Evolutionary conservation across 176 grass and related monocot species (phyloP), one percentile per base, ranked within the genome.

Genomic region (Microstegium vimineum): DNA sequence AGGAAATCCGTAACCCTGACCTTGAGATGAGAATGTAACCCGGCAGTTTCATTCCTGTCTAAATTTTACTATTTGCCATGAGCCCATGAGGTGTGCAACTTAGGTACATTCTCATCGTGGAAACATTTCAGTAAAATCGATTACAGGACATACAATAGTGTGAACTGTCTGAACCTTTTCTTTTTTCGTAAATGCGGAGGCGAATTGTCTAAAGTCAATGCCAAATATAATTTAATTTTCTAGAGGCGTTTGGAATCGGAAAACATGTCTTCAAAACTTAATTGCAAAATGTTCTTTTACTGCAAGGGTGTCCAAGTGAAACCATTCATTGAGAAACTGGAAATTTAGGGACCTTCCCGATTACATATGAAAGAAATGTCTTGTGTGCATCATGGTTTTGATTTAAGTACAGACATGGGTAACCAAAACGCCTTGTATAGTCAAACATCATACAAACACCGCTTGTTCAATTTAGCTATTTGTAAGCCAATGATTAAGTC

Each of bases 1-100:
- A 90, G 82, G 85, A 93, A 93, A 76, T 90, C 74, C 15, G 28
- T 43, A 49, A 83, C 79, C 42, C 91, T 85, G 88, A 90, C 85
- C 88, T 93, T 43, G 87, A 90, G 66, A 92, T 87, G 64, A 84
- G 80, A 81, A 89, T 92, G 80, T 89, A 87, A 89, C 54, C 57
- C 37, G 8, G 67, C 17, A 41, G 12, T 46, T 86, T 41, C 37
- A 61, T 82, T 57, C 56, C 18, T 74, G 82, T 70, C 83, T 61
- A 57, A 22, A 27, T 83, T 86, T 83, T 83, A 79, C 37, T 45
- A 16, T 73, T 59, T 86, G 23, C 30, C 72, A 66, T 86, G 52
- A 23, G 66, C 23, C 37, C 72, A 66, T 82, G 52, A 23, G 73
- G 30, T 68, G 20, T 83, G 74, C 62, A 67, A 68, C 61, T 82